Base-by-base conservation (phyloP, 371 early-diverging fungal species). In the Apophysomyces sp. region DNA sequence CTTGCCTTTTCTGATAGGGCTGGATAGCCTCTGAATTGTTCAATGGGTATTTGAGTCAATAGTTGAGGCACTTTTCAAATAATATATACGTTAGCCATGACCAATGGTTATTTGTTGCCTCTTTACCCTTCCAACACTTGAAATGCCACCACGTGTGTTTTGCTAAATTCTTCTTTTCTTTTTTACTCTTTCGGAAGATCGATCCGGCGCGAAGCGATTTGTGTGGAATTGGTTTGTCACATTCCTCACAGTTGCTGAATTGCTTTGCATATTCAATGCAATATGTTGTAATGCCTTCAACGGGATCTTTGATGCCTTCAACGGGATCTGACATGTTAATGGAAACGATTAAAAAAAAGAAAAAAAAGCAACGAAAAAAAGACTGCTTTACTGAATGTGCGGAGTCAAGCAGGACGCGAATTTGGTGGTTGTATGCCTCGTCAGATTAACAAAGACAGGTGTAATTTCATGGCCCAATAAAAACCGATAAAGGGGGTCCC, bases 61-160 rank as follows among this genome's bases (percentile, higher is more conserved):
- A 67, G 31, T 21, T 67, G 66, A 52, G 78, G 78, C 5, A 78
- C 78, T 78, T 30, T 9, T 18, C n/a, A 8, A 36, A 2, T 53
- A 41, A 26, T 30, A 34, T 37, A 30, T 32, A 55, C 40, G 39
- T 41, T 4, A 37, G 29, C 49, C 6, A 13, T 13, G 9, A 0
- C 4, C 4, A 8, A 15, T 1, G 31, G 31, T 7, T 49, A 44
- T 9, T 7, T 18, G n/a, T n/a, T n/a, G 4, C 49, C 8, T 55
- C 9, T 15, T 64, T 78, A 81, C 82, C 80, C 67, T 75, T 77
- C 61, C 73, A 84, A 57, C 84, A 84, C 61, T 74, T 82, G 71
- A 84, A 82, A 57, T 84, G 84, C 67, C 74, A 84, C 85, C 85
- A 84, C 1, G 74, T 68, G 31, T 76, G 76, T 66, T 73, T 84